A percentile compares a stretch with the other conserved stretches of the same genome.
These are phyloP conservation scores for Coemansia sp. DNA, from an alignment of 192 early-diverging fungal genomes.

Conservation along the genomic window DNA sequence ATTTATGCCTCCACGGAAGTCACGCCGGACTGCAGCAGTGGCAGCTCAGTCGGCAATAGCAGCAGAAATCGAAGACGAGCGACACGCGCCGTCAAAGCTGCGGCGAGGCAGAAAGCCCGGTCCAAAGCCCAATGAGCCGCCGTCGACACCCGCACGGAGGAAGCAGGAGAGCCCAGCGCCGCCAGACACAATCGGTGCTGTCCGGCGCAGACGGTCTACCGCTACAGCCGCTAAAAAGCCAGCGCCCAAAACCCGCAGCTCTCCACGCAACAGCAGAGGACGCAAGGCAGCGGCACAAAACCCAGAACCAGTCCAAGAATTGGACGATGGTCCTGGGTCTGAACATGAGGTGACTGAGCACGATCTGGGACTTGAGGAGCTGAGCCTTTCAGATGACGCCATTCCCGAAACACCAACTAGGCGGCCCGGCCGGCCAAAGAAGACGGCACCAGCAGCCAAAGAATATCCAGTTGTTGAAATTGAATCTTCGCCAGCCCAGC, in stretches of 20 bases:
- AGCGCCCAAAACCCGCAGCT: constrained; percentile 11
- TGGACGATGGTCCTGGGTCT: not conserved
- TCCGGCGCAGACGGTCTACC: constrained; percentile 18
- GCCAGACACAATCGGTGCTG: constrained; percentile 25
- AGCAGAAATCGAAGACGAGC: not conserved
- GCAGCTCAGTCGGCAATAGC: constrained; percentile 11
- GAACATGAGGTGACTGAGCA: not conserved
- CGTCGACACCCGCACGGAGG: not conserved
- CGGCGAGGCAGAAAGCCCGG: not conserved
- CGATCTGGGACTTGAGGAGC: constrained; percentile 3
- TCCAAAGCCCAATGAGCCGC: not conserved
- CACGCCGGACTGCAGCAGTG: constrained; percentile 6
- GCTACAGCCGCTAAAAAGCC: constrained; percentile 3
- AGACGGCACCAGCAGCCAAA: not conserved
- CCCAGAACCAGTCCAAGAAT: no score
- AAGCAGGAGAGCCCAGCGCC: constrained; percentile 10
- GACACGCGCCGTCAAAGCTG: not conserved
- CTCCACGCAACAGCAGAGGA: constrained; percentile 9
- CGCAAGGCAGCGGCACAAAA: not conserved
- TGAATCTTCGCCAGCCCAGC: constrained; percentile 13
- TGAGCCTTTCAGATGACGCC: constrained; percentile 15
- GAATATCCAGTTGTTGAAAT: not conserved
- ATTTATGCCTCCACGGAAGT: constrained; percentile 28
- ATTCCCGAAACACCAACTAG: constrained; percentile 20
- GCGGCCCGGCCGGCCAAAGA: constrained; percentile 1